Percentiles rank a stretch among this genome's conserved stretches.
Conservation (phyloP, 345 rosid species). For the Theobroma cacao region DNA sequence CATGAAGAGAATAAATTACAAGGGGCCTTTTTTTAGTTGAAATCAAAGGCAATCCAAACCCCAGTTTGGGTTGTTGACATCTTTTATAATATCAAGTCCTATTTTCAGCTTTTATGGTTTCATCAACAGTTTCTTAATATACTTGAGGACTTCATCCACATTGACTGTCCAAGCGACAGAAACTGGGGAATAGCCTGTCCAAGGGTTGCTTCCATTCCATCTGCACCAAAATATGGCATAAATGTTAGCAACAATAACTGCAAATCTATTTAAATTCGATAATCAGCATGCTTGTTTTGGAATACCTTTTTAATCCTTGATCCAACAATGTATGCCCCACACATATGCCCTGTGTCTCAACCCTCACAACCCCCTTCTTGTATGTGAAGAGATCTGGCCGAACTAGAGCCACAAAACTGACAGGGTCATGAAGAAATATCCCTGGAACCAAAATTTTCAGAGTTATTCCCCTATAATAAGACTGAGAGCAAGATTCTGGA, state of each 20-base stretch:
- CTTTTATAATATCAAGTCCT: background rate
- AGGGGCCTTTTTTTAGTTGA: background rate
- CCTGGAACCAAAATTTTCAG: conserved; percentile 43
- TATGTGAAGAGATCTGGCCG: conserved; percentile 88
- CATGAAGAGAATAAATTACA: background rate
- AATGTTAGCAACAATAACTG: background rate
- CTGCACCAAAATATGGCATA: conserved; percentile 29
- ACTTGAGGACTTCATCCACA: conserved; percentile 51
- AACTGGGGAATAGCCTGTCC: conserved; percentile 77
- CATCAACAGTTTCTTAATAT: conserved; percentile 55
- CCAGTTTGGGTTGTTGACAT: background rate
- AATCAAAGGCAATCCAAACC: background rate
- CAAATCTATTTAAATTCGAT: background rate
- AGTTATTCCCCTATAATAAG: background rate
- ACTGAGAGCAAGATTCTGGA: background rate
- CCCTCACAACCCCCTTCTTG: conserved; percentile 83
- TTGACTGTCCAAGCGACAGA: conserved; percentile 83
- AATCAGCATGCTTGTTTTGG: background rate
- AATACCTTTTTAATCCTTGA: conserved; percentile 81
- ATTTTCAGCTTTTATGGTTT: conserved; percentile 41
- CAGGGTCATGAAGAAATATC: conserved; percentile 90
- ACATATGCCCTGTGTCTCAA: conserved; percentile 91
- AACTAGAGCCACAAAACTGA: conserved; percentile 71
- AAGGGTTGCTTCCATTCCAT: conserved; percentile 81
- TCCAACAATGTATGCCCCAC: conserved; percentile 87